phyloP scores from a whole-genome alignment of 805 yeast genomes.

The Kurtzmaniella cleridarum region DNA sequence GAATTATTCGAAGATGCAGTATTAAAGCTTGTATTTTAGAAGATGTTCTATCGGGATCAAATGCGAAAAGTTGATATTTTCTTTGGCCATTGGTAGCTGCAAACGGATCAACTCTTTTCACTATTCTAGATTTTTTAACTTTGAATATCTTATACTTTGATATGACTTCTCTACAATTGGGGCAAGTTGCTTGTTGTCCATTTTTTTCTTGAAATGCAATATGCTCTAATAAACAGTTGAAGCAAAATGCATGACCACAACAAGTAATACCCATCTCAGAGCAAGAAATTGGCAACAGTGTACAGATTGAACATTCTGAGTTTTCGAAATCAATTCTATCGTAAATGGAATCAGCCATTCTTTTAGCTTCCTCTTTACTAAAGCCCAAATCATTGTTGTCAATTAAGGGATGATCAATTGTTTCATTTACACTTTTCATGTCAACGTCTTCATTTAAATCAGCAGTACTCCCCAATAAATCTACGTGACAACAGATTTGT shows the following conservation, averaged over 20 bases:
- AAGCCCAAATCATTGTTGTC: constrained; percentile 10
- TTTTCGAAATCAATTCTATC: constrained; percentile 29
- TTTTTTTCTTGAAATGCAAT: constrained; percentile 59
- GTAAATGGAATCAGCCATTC: constrained; percentile 19
- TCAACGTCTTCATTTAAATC: constrained; percentile 49
- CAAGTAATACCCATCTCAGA: constrained; percentile 57
- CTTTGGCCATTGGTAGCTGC: constrained; percentile 15
- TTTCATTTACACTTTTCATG: constrained; percentile 17
- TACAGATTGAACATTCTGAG: constrained; percentile 82
- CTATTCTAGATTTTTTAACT: constrained; percentile 23
- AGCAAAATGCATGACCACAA: constrained; percentile 80
- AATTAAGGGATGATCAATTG: constrained; percentile 13
- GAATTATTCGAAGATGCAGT: constrained; percentile 49
- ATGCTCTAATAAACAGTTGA: constrained; percentile 67
- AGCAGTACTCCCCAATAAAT: constrained; percentile 46
- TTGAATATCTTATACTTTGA: constrained; percentile 45
- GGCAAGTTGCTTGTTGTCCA: constrained; percentile 53
- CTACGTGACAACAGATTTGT: constrained; percentile 84
- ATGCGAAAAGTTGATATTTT: constrained; percentile 32
- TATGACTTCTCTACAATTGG: constrained; percentile 63
- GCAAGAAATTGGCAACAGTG: constrained; percentile 55
- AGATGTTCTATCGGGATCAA: constrained; percentile 52
- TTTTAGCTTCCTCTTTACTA: constrained; percentile 9
- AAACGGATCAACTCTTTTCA: constrained; percentile 22
- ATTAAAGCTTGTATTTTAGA: constrained; percentile 70